Conservation (phyloP, 2,329 filamentous ascomycete genomes). For the Polytolypa hystricis region DNA sequence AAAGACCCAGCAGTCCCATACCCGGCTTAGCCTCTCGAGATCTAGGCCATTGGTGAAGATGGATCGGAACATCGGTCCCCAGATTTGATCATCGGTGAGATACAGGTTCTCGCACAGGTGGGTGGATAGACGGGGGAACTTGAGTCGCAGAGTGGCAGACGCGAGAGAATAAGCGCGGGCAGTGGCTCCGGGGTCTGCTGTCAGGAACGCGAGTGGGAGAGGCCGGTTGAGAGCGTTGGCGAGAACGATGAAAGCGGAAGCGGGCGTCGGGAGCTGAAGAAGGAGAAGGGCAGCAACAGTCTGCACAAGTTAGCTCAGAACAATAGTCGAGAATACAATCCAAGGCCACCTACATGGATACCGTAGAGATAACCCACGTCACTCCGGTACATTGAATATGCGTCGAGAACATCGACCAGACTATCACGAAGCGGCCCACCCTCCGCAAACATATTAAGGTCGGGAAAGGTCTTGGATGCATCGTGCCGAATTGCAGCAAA, state of each 20-base stretch:
- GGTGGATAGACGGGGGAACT: slow-evolving; percentile 43
- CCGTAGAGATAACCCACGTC: slow-evolving; percentile 51
- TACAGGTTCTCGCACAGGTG: slow-evolving; percentile 38
- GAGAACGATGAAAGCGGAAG: slow-evolving; percentile 47
- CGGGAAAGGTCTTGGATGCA: slow-evolving; percentile 45
- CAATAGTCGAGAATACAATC: not conserved
- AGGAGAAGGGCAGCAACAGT: slow-evolving; percentile 48
- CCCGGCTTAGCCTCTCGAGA: slow-evolving; percentile 42
- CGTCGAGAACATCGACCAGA: slow-evolving; percentile 48
- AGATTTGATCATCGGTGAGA: slow-evolving; percentile 34
- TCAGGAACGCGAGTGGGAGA: slow-evolving; percentile 50
- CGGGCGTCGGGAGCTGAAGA: slow-evolving; percentile 42
- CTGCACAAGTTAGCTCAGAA: slow-evolving; percentile 13
- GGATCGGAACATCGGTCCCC: slow-evolving; percentile 44
- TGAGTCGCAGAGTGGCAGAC: slow-evolving; percentile 46
- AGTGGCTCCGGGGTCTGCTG: slow-evolving; percentile 45
- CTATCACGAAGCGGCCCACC: slow-evolving; percentile 44
- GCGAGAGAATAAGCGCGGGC: slow-evolving; percentile 45
- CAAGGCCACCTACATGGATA: slow-evolving; percentile 38
- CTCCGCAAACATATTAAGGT: slow-evolving; percentile 46
- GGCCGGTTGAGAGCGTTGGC: slow-evolving; percentile 52
- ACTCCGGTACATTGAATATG: slow-evolving; percentile 52
- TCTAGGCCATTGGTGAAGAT: slow-evolving; percentile 42
- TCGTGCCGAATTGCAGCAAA: slow-evolving; percentile 44
- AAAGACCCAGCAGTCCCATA: slow-evolving; percentile 53